Evolutionary conservation across 1,139 yeast genomes (phyloP), one percentile per base, ranked within the genome.

Genomic region (Sugiyamaella pinicola): DNA sequence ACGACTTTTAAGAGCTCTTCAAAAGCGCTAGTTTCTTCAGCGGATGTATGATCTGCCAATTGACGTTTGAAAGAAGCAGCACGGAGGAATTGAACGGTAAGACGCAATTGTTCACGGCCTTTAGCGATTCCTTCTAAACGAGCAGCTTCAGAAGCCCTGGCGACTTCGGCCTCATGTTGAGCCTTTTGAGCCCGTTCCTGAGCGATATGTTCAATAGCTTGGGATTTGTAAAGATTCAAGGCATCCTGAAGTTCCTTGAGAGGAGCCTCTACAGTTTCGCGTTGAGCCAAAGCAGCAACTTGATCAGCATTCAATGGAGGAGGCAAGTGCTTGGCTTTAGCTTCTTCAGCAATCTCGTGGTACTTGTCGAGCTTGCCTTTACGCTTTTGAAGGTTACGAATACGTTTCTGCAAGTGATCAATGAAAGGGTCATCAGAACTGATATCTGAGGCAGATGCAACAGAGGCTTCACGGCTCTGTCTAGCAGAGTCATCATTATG

Each of bases 321-420:
- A 29, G 44, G 51, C 10, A 21, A 19, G 13, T 41, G 41, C 21
- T 56, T 52, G 10, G 34, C 51, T 10, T 59, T 63, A 4, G 61
- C 62, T 7, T 56, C 49, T 21, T 64, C 68, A 18, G 63, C 62
- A 24, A 64, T 58, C 49, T 65, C 68, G 48, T 65, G 68, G 57
- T 69, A 69, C 52, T 65, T 65, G 57, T 71, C 74, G 33, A 71
- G 64, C 37, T 65, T 63, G 54, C 59, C 64, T 61, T 69, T 69
- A 41, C 74, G 65, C 59, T 71, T 71, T 52, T 65, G 69, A 34
- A 71, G 59, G 56, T 71, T 71, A 47, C 74, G 69, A 45, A 69
- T 61, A 12, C 75, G 67, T 58, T 66, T 69, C 49, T 65, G 69
- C 28, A 69, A 48, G 50, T 62, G 60, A 50, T 68, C 71, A 34